phyloP scores from a whole-genome alignment of 2,329 filamentous ascomycete species.

The Coccinonectria pachysandricola region DNA sequence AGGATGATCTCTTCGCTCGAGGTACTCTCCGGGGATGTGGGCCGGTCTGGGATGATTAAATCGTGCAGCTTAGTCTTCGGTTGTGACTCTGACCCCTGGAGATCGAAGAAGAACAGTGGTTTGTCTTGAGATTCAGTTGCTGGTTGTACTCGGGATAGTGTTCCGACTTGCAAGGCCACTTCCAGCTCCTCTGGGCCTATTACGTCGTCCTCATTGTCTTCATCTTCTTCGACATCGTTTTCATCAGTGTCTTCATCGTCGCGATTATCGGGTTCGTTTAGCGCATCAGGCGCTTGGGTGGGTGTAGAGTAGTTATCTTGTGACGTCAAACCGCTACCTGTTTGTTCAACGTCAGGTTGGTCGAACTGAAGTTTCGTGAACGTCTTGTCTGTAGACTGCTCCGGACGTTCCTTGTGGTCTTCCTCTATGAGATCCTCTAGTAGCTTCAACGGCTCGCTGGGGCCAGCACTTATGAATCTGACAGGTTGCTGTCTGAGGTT shows the following conservation, averaged over 20 bases:
- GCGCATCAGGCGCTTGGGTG: neutral
- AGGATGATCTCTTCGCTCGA: constrained; percentile 62
- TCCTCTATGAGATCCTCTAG: constrained; percentile 20
- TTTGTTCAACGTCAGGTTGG: too few relatives aligned
- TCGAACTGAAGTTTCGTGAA: too few relatives aligned
- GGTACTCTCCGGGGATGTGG: constrained; percentile 14
- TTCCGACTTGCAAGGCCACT: constrained; percentile 8
- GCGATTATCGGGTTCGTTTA: neutral
- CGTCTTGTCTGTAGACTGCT: neutral
- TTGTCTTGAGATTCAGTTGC: constrained; percentile 2
- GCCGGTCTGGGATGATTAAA: constrained; percentile 9
- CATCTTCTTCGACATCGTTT: neutral
- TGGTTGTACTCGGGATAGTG: constrained; percentile 1
- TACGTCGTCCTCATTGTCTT: constrained; percentile 1
- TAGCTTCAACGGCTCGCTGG: constrained; percentile 38
- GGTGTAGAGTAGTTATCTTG: neutral
- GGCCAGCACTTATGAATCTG: constrained; percentile 42
- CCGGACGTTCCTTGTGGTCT: neutral
- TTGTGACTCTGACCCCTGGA: constrained; percentile 18
- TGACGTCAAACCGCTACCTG: too few relatives aligned
- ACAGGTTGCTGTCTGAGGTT: constrained; percentile 40
- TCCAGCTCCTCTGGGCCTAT: constrained; percentile 15
- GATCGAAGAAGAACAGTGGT: constrained; percentile 28
- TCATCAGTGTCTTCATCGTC: constrained; percentile 1
- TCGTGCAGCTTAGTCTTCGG: neutral